phyloP scores from a whole-genome alignment of 106 monocot species.

The Gastrodia elata region DNA sequence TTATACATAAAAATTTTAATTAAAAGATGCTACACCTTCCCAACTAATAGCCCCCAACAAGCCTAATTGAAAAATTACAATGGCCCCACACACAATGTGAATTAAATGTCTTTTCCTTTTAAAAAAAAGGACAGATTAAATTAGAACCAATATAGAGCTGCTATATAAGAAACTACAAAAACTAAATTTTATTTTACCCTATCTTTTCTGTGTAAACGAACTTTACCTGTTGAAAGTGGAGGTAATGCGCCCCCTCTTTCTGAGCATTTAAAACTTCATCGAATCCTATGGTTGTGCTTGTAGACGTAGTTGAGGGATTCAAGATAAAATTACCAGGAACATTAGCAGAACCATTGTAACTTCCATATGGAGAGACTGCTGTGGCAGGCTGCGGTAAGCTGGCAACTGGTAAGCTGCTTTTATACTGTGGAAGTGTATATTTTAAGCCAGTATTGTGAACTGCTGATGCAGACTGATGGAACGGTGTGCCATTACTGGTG shows the following conservation, averaged over 20 bases:
- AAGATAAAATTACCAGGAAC: slow-evolving; percentile 52
- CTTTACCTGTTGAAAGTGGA: slow-evolving; percentile 57
- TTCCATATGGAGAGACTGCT: slow-evolving; percentile 56
- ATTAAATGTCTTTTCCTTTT: too few species aligned
- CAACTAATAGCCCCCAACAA: too few species aligned
- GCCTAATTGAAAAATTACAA: too few species aligned
- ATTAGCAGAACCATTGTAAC: slow-evolving; percentile 56
- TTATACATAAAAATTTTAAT: too few species aligned
- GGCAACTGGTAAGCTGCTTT: slow-evolving; percentile 43
- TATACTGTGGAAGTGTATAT: slow-evolving; percentile 84
- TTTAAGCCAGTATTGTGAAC: slow-evolving; percentile 38
- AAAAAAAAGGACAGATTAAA: too few species aligned
- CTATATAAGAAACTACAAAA: too few species aligned
- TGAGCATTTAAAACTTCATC: slow-evolving; percentile 61
- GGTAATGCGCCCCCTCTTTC: slow-evolving; percentile 60
- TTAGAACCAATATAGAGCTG: too few species aligned
- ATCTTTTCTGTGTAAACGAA: background rate
- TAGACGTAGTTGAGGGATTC: slow-evolving; percentile 40
- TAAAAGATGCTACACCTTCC: too few species aligned
- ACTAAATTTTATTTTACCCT: too few species aligned
- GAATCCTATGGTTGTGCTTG: slow-evolving; percentile 43
- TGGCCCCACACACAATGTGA: too few species aligned
- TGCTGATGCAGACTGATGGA: slow-evolving; percentile 67
- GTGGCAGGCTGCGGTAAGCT: slow-evolving; percentile 58
- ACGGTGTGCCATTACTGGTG: slow-evolving; percentile 48